Base-by-base conservation (phyloP, 2,329 filamentous ascomycete species). In the Neoscytalidium dimidiatum region DNA sequence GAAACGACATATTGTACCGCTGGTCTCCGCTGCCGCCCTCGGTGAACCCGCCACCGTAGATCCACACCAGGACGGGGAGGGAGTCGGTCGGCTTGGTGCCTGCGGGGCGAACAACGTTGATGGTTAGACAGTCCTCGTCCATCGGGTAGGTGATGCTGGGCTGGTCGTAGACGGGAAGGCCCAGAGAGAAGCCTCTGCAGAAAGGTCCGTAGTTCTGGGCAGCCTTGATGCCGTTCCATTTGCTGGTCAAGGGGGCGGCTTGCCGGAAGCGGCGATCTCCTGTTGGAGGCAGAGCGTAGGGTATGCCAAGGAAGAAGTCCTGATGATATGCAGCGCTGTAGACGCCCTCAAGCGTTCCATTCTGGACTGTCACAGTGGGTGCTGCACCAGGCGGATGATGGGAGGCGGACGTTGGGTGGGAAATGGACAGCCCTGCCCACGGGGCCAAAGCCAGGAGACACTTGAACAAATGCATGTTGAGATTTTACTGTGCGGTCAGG, bases 51-150 rank as follows among this genome's bases (percentile, higher is more conserved):
- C 65, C 65, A 13, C 66, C 64, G 56, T 67, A 51, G 3, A 67
- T 56, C 60, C 60, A 67, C 9, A 80, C 73, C 0, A 78, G 63
- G 52, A 83, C 81, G 1, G 81, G 81, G 1, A 83, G 70, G 0
- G 74, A 9, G 75, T 71, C 13, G 78, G 14, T 41, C n/a, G n/a
- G n/a, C 9, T 17, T 17, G 5, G 7, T 4, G 4, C 9, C 5
- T 11, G 5, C 67, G 0, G 81, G 80, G 0, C 80, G 76, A 19
- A 83, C 72, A 14, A 83, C 78, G 58, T 80, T 81, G 8, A 81
- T 65, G 62, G 75, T 78, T 6, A 81, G 66, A 65, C 84, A 86
- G 63, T 86, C 83, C 68, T 85, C 83, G 66, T n/a, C n/a, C n/a
- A n/a, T n/a, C n/a, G n/a, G n/a, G n/a, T n/a, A n/a, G n/a, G n/a